Evolutionary conservation across 192 early-diverging fungal genomes (phyloP), one percentile per base, ranked within the genome.

Genomic region (Gigaspora rosea): DNA sequence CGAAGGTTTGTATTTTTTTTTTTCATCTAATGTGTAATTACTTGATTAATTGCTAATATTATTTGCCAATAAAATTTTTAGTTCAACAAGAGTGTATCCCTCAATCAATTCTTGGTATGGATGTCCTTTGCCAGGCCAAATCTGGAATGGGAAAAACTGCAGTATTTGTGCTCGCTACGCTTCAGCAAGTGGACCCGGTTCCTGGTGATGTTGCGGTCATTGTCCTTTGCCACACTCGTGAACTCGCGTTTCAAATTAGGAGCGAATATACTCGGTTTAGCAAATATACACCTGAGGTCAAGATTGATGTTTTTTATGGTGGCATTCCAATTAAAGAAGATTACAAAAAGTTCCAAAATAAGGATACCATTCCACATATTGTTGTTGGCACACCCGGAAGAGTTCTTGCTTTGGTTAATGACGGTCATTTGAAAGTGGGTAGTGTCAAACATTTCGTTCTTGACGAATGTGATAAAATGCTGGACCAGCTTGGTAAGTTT

Each of bases 31-130:
- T 9, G 63, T 49, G 18, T n/a, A 33, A 52, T 54, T 15, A n/a
- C 41, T 15, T 7, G 1, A 27, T 32, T 70, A 51, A 13, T 65
- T 41, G 16, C 64, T 10, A 41, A 8, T 33, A 5, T 52, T 61
- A 36, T 20, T 46, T 48, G 13, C 22, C 18, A 57, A 18, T 58
- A 58, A 46, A 20, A 71, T 61, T 35, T 75, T 64, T 80, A 94
- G 97, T 99, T 36, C 97, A 99, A 86, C 97, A 99, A 83, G 95
- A 97, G 84, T 96, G 95, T 80, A 97, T 99, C 78, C 96, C 97
- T 56, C 96, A 97, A 76, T 94, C 97, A 50, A 95, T 98, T 77
- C 85, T 98, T 71, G 95, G 95, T 75, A 96, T 93, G 88, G 97
- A 99, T 85, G 95, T 98, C 46, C 87, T 99, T 58, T 97, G 95